A percentile compares a stretch with the other conserved stretches of the same genome.
Conservation (phyloP, 441 rosid species). For the Breynia disticha region DNA sequence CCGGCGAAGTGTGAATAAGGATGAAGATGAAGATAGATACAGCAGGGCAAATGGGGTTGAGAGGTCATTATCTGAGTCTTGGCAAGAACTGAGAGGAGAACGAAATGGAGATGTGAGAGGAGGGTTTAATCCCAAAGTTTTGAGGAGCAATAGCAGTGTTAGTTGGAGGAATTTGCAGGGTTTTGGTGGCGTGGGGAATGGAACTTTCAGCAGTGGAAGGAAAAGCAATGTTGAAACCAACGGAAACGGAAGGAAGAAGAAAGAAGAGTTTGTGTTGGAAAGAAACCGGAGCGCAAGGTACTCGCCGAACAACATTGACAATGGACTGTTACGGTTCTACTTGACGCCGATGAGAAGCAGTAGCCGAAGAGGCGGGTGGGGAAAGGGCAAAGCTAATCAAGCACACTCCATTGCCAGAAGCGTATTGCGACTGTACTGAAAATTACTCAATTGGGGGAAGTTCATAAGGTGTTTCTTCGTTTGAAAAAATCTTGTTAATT, state of each 20-base stretch:
- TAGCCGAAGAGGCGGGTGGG: slow-evolving; percentile 65
- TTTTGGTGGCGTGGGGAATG: slow-evolving; percentile 36
- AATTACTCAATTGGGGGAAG: slow-evolving; percentile 14
- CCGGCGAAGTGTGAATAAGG: slow-evolving; percentile 65
- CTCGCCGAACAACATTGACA: slow-evolving; percentile 68
- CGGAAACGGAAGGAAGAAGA: slow-evolving; percentile 48
- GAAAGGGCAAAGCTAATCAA: slow-evolving; percentile 56
- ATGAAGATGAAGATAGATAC: slow-evolving; percentile 77
- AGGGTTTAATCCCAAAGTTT: slow-evolving; percentile 57
- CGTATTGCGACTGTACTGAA: slow-evolving; percentile 78
- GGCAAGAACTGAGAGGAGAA: slow-evolving; percentile 75
- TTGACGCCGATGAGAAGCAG: slow-evolving; percentile 67
- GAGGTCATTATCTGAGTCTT: slow-evolving; percentile 88
- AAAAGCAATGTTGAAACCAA: slow-evolving; percentile 41
- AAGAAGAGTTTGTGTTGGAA: slow-evolving; percentile 65
- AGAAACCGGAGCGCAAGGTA: slow-evolving; percentile 81
- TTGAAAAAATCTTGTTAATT: slow-evolving; percentile 36
- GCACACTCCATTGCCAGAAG: slow-evolving; percentile 90
- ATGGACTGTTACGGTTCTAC: slow-evolving; percentile 77
- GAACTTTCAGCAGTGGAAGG: slow-evolving; percentile 32
- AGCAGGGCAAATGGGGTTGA: slow-evolving; percentile 67
- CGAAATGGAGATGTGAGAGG: slow-evolving; percentile 47
- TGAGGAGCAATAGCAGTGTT: slow-evolving; percentile 95
- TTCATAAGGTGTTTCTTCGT: slow-evolving; percentile 34
- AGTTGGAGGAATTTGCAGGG: slow-evolving; percentile 76